These are phyloP conservation scores for Nannochloropsis salina DNA, from an alignment of 108 stramenopile species.

Conservation along the genomic window DNA sequence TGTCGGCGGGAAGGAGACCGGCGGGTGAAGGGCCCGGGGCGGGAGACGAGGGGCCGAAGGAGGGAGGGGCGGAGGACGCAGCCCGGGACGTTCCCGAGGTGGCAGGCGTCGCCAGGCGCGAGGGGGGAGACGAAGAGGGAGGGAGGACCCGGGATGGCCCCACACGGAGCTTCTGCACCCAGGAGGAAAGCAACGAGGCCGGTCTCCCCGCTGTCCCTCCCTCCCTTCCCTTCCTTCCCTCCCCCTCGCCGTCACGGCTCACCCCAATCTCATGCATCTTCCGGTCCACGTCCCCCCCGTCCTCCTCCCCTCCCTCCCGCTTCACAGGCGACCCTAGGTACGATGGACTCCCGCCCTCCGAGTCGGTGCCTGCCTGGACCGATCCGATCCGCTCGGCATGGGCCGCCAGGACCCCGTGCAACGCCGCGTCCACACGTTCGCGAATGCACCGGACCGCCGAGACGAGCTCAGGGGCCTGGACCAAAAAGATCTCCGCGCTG, in stretches of 20 bases:
- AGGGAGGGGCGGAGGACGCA: neutral
- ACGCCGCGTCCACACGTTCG: neutral
- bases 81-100: no score
- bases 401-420: neutral
- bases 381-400: neutral
- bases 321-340: neutral
- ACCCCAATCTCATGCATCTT: neutral
- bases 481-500: conserved; percentile 28
- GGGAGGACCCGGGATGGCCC: neutral
- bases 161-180: neutral
- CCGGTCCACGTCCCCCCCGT: neutral
- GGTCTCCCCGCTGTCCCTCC: neutral
- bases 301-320: neutral
- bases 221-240: neutral
- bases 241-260: neutral
- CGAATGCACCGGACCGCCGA: neutral
- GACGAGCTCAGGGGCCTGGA: conserved; percentile 14
- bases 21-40: no score
- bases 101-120: neutral
- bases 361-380: neutral
- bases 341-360: neutral
- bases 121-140: neutral
- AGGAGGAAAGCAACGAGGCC: neutral
- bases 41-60: no score
- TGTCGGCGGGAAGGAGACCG: no score